phyloP scores from a whole-genome alignment of 306 rosid species.

The Vigna nakashimae region DNA sequence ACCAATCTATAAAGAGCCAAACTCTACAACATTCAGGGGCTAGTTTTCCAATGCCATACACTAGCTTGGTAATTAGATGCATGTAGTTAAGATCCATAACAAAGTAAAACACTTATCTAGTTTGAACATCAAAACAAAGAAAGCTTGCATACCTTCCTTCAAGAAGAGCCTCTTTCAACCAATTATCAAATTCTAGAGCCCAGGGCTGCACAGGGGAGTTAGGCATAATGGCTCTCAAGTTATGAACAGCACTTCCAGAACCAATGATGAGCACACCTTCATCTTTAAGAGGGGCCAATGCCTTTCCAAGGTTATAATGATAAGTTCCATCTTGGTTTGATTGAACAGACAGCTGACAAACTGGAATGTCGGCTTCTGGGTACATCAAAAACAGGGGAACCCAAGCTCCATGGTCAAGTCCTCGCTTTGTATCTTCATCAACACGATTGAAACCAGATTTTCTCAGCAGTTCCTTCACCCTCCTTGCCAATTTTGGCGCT shows the following conservation, averaged over 20 bases:
- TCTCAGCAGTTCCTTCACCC: constrained; percentile 68
- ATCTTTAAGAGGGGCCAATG: constrained; percentile 77
- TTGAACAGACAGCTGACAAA: constrained; percentile 83
- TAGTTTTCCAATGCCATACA: constrained; percentile 10
- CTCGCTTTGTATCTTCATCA: constrained; percentile 68
- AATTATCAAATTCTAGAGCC: constrained; percentile 84
- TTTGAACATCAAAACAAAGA: constrained; percentile 14
- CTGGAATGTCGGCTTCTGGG: constrained; percentile 83
- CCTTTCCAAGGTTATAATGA: constrained; percentile 76
- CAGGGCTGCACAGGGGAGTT: constrained; percentile 47
- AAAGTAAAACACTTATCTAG: neutral
- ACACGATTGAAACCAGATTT: constrained; percentile 57
- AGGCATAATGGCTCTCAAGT: constrained; percentile 50
- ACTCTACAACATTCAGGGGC: neutral
- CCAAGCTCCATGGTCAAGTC: constrained; percentile 96
- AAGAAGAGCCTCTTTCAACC: constrained; percentile 71
- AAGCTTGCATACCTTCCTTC: constrained; percentile 63
- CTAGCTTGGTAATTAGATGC: neutral
- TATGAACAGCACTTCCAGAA: constrained; percentile 86
- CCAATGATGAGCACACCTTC: constrained; percentile 81
- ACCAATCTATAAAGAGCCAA: constrained; percentile 37
- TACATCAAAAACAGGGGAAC: constrained; percentile 85
- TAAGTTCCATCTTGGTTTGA: constrained; percentile 59
- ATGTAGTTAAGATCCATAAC: neutral
- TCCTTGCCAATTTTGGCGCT: constrained; percentile 68